Base-by-base conservation (phyloP, 768 basidiomycete species). In the Termitomyces sp. region DNA sequence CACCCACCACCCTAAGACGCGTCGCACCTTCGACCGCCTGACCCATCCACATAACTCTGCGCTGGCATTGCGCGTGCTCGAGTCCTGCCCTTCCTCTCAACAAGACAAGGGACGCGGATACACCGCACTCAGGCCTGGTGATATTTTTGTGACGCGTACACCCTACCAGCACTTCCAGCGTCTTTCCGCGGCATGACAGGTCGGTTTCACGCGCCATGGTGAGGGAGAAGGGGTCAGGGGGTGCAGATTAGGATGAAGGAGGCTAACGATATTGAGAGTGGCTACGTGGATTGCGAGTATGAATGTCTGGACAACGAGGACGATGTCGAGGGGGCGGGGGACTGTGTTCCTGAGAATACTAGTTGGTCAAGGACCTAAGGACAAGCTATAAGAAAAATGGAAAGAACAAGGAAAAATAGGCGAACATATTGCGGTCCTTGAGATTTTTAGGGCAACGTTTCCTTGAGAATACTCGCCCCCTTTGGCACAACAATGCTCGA, bases 281-380 rank as follows among this genome's bases (percentile, higher is more conserved):
- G n/a, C n/a, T n/a, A n/a, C n/a, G n/a, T n/a, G n/a, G 65, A 72
- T 61, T 74, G 60, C 65, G 75, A 61, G 61, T n/a, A n/a, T n/a
- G n/a, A n/a, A n/a, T 63, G 56, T 43, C 74, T 61, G 54, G 67
- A 61, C 60, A 65, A 58, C 45, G 72, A 44, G 8, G 85, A 81
- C 6, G 85, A 83, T 2, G 86, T 83, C 85, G 80, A 56, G 77
- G 81, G 57, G 78, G 78, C 3, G 78, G 78, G 50, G 84, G 57
- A 58, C 6, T 46, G 52, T 26, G 51, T 40, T 6, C 51, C 44
- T 12, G 33, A 26, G 14, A 14, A 18, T 32, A 43, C 79, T 33
- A 91, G 80, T 71, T 87, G 88, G 69, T 88, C 84, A 51, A 90
- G 71, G 43, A 83, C 84, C 87, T 52, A n/a, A n/a, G n/a, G n/a